Percentiles rank a stretch among this genome's conserved stretches.
These are phyloP conservation scores for Zychaea mexicana DNA, from an alignment of 371 early-diverging fungal genomes.

Conservation along the genomic window DNA sequence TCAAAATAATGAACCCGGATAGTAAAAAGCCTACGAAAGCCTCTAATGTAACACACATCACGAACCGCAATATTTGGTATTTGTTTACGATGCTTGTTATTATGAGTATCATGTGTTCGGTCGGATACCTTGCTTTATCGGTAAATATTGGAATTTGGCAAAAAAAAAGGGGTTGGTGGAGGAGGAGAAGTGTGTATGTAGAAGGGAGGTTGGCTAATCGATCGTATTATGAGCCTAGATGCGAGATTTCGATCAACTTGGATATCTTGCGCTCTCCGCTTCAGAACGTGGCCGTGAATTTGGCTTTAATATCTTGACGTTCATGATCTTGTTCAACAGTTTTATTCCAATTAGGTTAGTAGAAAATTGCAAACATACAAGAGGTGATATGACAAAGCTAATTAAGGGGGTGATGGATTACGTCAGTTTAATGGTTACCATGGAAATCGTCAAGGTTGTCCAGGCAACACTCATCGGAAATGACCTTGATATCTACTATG, in stretches of 20 bases:
- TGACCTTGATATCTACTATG: slow-evolving; percentile 87
- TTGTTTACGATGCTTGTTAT: slow-evolving; percentile 83
- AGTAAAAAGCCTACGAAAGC: slow-evolving; percentile 52
- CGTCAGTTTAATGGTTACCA: slow-evolving; percentile 83
- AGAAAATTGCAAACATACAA: not conserved
- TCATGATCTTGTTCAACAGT: slow-evolving; percentile 89
- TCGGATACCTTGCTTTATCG: slow-evolving; percentile 65
- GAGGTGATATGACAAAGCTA: no score
- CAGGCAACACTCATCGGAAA: slow-evolving; percentile 79
- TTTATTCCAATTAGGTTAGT: slow-evolving; percentile 84
- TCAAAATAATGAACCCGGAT: not conserved
- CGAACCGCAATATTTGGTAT: slow-evolving; percentile 91
- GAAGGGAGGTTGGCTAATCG: not conserved
- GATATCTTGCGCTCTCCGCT: slow-evolving; percentile 30
- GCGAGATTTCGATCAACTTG: slow-evolving; percentile 18
- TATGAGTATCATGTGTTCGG: slow-evolving; percentile 84
- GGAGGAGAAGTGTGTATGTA: not conserved
- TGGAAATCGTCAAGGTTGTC: slow-evolving; percentile 89
- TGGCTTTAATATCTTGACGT: slow-evolving; percentile 78
- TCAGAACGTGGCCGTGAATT: slow-evolving; percentile 47
- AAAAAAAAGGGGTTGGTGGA: not conserved
- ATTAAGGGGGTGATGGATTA: no score
- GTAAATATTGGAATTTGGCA: slow-evolving; percentile 15
- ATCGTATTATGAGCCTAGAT: not conserved
- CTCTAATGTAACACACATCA: slow-evolving; percentile 78